Evolutionary conservation across 805 yeast species (phyloP).

Genomic region (Candida maesae): DNA sequence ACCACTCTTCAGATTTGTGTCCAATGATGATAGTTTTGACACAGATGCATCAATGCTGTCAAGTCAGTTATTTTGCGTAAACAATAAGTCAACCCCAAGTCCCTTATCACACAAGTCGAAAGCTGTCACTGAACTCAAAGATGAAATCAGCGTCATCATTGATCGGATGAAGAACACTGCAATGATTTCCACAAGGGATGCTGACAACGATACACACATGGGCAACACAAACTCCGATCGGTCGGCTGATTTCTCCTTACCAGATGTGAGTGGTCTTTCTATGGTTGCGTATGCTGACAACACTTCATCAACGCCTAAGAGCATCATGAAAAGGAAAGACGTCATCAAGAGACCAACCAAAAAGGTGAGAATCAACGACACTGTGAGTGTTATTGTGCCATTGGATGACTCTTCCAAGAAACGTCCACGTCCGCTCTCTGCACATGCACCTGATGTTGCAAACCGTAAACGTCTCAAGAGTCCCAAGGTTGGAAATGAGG

Average conservation of each 20-base stretch:
- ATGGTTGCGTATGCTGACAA: slow-evolving; percentile 3
- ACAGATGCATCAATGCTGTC: slow-evolving; percentile 9
- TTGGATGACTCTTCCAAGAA: neutral
- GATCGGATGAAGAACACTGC: slow-evolving; percentile 11
- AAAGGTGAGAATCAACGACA: slow-evolving; percentile 20
- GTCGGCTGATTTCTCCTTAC: slow-evolving; percentile 2
- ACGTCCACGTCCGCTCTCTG: slow-evolving; percentile 6
- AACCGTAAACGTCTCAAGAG: slow-evolving; percentile 2
- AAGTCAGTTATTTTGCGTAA: neutral
- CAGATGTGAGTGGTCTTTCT: slow-evolving; percentile 8
- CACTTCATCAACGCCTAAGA: slow-evolving; percentile 9
- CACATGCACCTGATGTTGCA: neutral
- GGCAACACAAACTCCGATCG: neutral
- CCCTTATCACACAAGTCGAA: slow-evolving; percentile 8
- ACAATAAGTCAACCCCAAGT: slow-evolving; percentile 3
- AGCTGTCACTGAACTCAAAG: slow-evolving; percentile 1
- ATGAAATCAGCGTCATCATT: slow-evolving; percentile 21
- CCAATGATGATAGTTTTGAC: slow-evolving; percentile 9
- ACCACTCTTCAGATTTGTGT: slow-evolving; percentile 20
- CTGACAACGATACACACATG: slow-evolving; percentile 1
- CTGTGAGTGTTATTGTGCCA: slow-evolving; percentile 12
- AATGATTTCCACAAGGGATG: slow-evolving; percentile 1
- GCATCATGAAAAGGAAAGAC: slow-evolving; percentile 9
- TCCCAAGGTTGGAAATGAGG: neutral
- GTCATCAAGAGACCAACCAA: neutral